These are phyloP conservation scores for Pleurozium schreberi DNA, from an alignment of 225 moss, liverwort and hornwort genomes.

Conservation along the genomic window DNA sequence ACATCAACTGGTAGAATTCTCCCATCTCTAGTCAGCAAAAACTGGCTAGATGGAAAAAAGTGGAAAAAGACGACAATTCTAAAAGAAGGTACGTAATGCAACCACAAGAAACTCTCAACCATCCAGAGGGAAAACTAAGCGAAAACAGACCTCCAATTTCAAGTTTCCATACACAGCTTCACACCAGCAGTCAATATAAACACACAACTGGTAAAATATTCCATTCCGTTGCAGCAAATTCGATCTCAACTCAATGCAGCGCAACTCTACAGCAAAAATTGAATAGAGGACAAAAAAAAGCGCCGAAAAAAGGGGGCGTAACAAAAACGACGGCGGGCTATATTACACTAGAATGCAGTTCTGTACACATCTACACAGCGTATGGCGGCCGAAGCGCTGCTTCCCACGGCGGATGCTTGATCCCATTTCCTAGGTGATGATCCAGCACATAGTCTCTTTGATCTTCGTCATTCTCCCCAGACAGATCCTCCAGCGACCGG, in stretches of 20 bases:
- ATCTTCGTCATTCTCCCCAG: slow-evolving; percentile 35
- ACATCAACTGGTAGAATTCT: too few species aligned
- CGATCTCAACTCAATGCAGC: background rate
- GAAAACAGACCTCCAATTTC: background rate
- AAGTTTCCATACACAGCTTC: background rate
- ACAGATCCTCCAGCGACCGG: slow-evolving; percentile 32
- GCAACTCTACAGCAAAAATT: background rate
- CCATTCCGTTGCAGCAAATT: background rate
- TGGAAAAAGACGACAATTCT: too few species aligned
- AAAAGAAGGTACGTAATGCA: background rate
- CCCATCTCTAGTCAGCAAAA: too few species aligned
- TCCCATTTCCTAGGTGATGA: background rate
- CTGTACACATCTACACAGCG: background rate
- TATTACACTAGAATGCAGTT: background rate
- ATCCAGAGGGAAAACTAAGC: background rate
- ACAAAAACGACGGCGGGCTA: background rate
- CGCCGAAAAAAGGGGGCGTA: background rate
- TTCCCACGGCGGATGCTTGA: slow-evolving; percentile 1
- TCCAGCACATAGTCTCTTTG: background rate
- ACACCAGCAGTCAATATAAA: background rate
- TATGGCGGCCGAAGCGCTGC: background rate
- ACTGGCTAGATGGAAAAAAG: too few species aligned
- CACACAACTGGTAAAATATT: background rate
- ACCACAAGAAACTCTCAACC: background rate
- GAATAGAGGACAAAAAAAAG: background rate